Evolutionary conservation across 331 rosid species (phyloP).

Genomic region (Spiraea crenata): DNA sequence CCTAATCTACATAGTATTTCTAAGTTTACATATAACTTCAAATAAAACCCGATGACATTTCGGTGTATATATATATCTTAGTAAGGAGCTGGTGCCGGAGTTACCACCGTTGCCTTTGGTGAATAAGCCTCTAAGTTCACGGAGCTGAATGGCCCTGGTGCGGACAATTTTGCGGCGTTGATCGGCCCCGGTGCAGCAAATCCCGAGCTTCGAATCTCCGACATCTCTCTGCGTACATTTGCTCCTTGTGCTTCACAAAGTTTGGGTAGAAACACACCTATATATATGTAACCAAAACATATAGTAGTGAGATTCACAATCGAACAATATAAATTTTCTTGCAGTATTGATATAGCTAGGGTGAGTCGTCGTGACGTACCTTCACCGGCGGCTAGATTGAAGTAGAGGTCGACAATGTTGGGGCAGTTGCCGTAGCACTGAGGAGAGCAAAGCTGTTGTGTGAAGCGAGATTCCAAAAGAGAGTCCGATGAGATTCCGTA

Average conservation of each 20-base stretch:
- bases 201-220: slow-evolving; percentile 76
- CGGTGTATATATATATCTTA: background rate
- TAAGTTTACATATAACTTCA: background rate
- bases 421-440: slow-evolving; percentile 63
- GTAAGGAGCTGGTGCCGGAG: background rate
- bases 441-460: slow-evolving; percentile 67
- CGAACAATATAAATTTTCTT: too few relatives aligned
- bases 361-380: slow-evolving; percentile 27
- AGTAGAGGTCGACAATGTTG: slow-evolving; percentile 69
- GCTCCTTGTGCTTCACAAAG: slow-evolving; percentile 62
- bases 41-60: background rate
- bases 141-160: slow-evolving; percentile 20
- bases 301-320: background rate
- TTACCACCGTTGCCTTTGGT: slow-evolving; percentile 14
- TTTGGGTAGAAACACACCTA: slow-evolving; percentile 89
- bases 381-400: slow-evolving; percentile 91
- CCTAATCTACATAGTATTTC: background rate
- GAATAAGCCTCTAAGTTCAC: background rate
- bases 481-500: slow-evolving; percentile 78
- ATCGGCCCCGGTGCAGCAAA: slow-evolving; percentile 64
- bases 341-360: too few relatives aligned
- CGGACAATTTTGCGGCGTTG: slow-evolving; percentile 22
- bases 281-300: background rate
- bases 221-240: slow-evolving; percentile 54
- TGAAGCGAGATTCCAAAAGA: slow-evolving; percentile 62